Conservation (phyloP, 345 rosid species). For the Eucalyptus pumila region DNA sequence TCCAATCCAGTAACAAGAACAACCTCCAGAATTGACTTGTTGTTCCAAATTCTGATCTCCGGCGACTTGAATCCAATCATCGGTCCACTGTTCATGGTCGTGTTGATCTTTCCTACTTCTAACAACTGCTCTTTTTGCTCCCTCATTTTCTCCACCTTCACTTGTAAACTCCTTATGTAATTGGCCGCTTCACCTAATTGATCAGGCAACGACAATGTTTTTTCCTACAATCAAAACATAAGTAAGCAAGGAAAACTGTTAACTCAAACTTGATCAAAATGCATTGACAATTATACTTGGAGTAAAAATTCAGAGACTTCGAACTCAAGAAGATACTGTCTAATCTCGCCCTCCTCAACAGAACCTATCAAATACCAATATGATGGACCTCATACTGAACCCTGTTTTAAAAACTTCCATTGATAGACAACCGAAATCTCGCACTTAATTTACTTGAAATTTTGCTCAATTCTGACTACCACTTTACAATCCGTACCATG, state of each 20-base stretch:
- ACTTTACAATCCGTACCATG: background rate
- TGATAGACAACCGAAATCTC: background rate
- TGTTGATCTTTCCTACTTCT: background rate
- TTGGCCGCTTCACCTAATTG: constrained; percentile 40
- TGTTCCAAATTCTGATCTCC: background rate
- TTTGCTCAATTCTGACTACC: background rate
- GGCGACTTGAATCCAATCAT: background rate
- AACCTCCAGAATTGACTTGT: constrained; percentile 2
- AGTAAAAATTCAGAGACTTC: background rate
- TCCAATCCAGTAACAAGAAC: constrained; percentile 23
- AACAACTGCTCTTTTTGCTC: constrained; percentile 27
- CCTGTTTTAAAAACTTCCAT: background rate
- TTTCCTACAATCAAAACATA: constrained; percentile 9
- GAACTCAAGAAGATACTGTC: background rate
- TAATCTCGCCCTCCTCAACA: background rate
- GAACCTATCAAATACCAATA: background rate
- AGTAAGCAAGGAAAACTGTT: background rate
- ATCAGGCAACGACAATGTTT: constrained; percentile 26
- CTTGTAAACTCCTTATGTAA: constrained; percentile 46
- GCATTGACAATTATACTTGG: background rate
- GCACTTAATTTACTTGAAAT: background rate
- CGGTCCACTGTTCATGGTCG: background rate
- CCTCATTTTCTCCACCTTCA: constrained; percentile 37
- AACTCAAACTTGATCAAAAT: background rate
- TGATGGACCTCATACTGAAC: background rate